A percentile compares a stretch with the other conserved stretches of the same genome.
These are phyloP conservation scores for Annona cherimola DNA, from an alignment of 164 flowering plant species.

Conservation along the genomic window DNA sequence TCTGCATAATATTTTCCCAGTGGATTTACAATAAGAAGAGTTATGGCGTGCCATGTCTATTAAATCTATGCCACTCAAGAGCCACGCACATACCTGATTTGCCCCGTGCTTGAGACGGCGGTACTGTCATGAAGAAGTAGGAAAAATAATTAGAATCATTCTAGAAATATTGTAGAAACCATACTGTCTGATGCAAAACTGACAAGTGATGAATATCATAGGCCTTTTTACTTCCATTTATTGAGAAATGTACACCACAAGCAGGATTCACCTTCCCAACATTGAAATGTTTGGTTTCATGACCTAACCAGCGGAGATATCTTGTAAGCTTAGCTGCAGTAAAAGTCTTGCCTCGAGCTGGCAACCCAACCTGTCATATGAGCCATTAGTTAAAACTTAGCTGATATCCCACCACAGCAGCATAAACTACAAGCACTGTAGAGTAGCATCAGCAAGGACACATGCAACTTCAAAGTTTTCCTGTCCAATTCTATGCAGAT, in stretches of 20 bases:
- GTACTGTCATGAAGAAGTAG: slow-evolving; percentile 21
- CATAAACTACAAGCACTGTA: neutral
- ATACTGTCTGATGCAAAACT: neutral
- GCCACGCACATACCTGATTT: slow-evolving; percentile 55
- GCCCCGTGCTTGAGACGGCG: slow-evolving; percentile 89
- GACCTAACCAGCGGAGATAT: slow-evolving; percentile 99
- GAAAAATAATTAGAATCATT: slow-evolving; percentile 6
- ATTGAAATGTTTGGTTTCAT: slow-evolving; percentile 97
- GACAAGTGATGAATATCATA: neutral
- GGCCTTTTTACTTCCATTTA: neutral
- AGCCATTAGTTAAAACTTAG: neutral
- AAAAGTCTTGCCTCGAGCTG: slow-evolving; percentile 98
- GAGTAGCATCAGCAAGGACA: neutral
- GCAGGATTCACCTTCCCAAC: slow-evolving; percentile 76
- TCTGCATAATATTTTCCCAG: no score
- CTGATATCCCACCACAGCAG: neutral
- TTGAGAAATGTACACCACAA: no score
- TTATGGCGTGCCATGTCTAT: neutral
- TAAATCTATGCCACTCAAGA: neutral
- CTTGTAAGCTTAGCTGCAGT: slow-evolving; percentile 96
- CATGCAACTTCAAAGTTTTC: no score
- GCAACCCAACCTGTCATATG: slow-evolving; percentile 78
- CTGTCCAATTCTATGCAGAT: neutral
- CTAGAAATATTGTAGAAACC: no score
- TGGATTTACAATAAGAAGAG: neutral